Base-by-base conservation (phyloP, 1,139 yeast species). In the Candida gigantensis region DNA sequence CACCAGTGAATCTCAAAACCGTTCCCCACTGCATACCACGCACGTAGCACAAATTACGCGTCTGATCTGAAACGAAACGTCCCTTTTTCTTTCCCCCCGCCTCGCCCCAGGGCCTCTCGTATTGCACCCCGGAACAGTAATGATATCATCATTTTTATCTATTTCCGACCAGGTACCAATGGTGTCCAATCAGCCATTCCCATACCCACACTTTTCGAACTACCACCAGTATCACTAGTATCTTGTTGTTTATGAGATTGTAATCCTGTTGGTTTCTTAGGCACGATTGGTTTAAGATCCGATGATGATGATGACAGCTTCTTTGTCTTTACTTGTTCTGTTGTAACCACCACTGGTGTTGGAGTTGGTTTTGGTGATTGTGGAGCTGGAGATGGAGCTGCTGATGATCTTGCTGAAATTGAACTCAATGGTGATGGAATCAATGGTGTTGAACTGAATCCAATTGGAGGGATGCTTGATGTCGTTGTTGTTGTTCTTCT, bases 131-230 rank as follows among this genome's bases (percentile, higher is more conserved):
- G n/a, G n/a, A n/a, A n/a, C n/a, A n/a, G n/a, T n/a, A n/a, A n/a
- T n/a, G n/a, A n/a, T n/a, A n/a, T n/a, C n/a, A n/a, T n/a, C n/a
- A n/a, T n/a, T n/a, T n/a, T n/a, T n/a, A 23, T 23, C 25, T 23
- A 23, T 23, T 23, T 23, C 9, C 25, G 25, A 20, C 23, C 23
- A 23, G 82, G 82, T 5, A 72, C 67, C 35, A 77, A 55, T 6
- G 83, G 82, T 39, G 72, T 71, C 83, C 83, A 77, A 29, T 77
- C 77, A 14, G 74, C 64, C 73, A 77, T 61, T n/a, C 64, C 58
- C 15, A 58, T 51, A 2, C 59, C 55, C 5, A 52, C 49, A 16
- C 39, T 25, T 29, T 20, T 27, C 40, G 18, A 36, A 18, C 19
- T 32, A 15, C 32, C 32, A 8, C 27, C 26, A 9, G 11, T 24